Evolutionary conservation across 257 asterid species (phyloP).

Genomic region (Lycium barbarum): DNA sequence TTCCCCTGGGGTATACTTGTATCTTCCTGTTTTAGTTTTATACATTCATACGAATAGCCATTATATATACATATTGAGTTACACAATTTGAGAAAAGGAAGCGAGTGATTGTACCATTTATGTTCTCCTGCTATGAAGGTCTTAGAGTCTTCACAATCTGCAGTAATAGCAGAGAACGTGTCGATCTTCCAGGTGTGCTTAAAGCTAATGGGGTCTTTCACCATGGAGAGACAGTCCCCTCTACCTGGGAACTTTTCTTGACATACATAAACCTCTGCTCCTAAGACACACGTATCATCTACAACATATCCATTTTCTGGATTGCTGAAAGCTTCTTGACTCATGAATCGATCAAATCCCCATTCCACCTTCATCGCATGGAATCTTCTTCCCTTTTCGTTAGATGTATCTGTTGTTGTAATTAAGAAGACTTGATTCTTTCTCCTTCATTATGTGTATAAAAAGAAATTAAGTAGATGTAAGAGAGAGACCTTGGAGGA

Average conservation of each 20-base stretch:
- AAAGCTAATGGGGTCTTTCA: conserved; percentile 54
- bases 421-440: background rate
- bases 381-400: conserved; percentile 55
- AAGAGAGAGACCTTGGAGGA: conserved; percentile 51
- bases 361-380: conserved; percentile 56
- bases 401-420: background rate
- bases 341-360: conserved; percentile 66
- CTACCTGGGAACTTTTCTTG: conserved; percentile 45
- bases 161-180: conserved; percentile 39
- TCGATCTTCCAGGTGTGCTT: conserved; percentile 55
- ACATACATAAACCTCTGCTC: conserved; percentile 63
- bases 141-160: conserved; percentile 51
- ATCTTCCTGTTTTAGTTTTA: conserved; percentile 57
- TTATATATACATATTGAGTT: background rate
- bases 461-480: background rate
- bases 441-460: background rate
- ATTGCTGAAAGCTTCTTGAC: conserved; percentile 53
- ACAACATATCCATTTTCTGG: conserved; percentile 60
- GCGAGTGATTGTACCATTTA: background rate
- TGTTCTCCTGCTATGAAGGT: conserved; percentile 46
- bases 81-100: background rate
- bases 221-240: conserved; percentile 63
- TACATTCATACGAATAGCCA: background rate
- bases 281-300: conserved; percentile 62
- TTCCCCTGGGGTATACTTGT: conserved; percentile 63